These are phyloP conservation scores for Skeletonema marinoi DNA, from an alignment of 108 stramenopile species.

Conservation along the genomic window DNA sequence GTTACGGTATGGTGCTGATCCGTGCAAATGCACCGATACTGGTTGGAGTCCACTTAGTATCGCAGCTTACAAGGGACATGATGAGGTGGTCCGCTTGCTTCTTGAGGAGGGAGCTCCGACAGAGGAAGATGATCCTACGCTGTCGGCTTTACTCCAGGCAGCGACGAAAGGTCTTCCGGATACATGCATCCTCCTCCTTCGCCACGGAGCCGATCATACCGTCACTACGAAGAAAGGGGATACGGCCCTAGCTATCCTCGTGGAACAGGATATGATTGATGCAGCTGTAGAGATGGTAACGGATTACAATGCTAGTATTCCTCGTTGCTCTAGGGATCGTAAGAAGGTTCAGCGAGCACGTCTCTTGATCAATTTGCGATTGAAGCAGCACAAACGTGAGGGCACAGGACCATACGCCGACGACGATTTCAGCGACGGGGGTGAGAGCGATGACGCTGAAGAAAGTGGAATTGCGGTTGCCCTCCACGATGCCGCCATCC, in stretches of 20 bases:
- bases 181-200: slow-evolving; percentile 80
- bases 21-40: slow-evolving; percentile 89
- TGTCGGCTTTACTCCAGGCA: slow-evolving; percentile 86
- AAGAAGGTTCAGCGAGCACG: slow-evolving; percentile 92
- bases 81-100: slow-evolving; percentile 84
- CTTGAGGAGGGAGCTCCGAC: slow-evolving; percentile 88
- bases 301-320: slow-evolving; percentile 89
- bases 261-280: slow-evolving; percentile 91
- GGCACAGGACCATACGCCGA: slow-evolving; percentile 64
- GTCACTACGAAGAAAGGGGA: slow-evolving; percentile 94
- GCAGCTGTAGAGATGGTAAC: slow-evolving; percentile 93
- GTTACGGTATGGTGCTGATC: slow-evolving; percentile 81
- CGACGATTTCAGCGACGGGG: slow-evolving; percentile 38
- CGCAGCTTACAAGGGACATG: slow-evolving; percentile 91
- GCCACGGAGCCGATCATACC: slow-evolving; percentile 88
- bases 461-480: slow-evolving; percentile 22
- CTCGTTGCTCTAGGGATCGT: slow-evolving; percentile 88
- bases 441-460: slow-evolving; percentile 48
- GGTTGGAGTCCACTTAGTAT: slow-evolving; percentile 93
- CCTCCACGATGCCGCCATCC: slow-evolving; percentile 45
- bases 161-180: slow-evolving; percentile 90
- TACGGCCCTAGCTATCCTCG: slow-evolving; percentile 88
- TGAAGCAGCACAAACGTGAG: slow-evolving; percentile 81
- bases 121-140: slow-evolving; percentile 90
- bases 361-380: slow-evolving; percentile 81